These are phyloP conservation scores for Trichosporon coremiiforme DNA, from an alignment of 1,284 basidiomycete species.

Conservation along the genomic window DNA sequence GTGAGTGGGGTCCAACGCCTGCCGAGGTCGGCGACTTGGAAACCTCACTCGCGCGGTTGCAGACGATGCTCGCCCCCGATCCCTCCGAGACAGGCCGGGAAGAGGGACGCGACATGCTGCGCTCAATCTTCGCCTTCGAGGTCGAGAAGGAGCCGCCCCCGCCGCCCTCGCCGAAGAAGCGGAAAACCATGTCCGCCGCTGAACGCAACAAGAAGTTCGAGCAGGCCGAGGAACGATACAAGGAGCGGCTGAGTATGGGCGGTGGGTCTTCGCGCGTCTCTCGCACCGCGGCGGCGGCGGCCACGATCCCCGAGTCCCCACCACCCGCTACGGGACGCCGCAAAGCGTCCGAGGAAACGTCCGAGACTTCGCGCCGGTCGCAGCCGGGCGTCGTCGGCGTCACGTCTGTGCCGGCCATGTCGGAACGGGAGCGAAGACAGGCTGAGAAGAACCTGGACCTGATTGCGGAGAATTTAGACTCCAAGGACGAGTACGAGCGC, in stretches of 20 bases:
- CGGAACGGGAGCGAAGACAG: constrained; percentile 56
- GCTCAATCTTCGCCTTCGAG: constrained; percentile 69
- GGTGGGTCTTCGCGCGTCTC: constrained; percentile 14
- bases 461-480: constrained; percentile 69
- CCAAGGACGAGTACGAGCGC: constrained; percentile 72
- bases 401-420: constrained; percentile 39
- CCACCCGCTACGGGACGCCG: neutral
- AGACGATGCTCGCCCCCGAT: constrained; percentile 33
- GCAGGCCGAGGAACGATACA: constrained; percentile 35
- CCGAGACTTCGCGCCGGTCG: constrained; percentile 24
- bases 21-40: constrained; percentile 68
- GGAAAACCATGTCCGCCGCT: constrained; percentile 43
- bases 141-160: constrained; percentile 62
- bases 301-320: neutral
- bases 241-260: constrained; percentile 23
- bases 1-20: neutral
- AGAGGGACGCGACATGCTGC: constrained; percentile 62
- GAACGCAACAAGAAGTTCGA: constrained; percentile 31
- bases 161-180: constrained; percentile 53
- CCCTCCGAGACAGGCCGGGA: constrained; percentile 54
- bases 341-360: neutral
- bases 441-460: constrained; percentile 45
- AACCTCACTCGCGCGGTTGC: constrained; percentile 60
- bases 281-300: neutral
- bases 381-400: constrained; percentile 51